Base-by-base conservation (phyloP, 257 asterid genomes). In the Salvia miltiorrhiza region DNA sequence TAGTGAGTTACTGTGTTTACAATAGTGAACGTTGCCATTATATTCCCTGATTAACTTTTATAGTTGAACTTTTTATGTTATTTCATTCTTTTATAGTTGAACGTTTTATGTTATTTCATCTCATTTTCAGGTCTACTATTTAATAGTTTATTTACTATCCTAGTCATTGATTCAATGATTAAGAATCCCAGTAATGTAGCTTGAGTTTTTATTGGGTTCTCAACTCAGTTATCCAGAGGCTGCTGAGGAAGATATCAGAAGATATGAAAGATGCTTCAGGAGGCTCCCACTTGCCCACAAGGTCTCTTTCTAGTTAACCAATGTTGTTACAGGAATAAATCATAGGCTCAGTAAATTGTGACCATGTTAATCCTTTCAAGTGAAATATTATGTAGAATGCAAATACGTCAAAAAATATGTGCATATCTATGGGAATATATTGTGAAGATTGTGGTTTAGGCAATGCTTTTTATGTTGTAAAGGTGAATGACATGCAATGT, bases 141-240 rank as follows among this genome's bases (percentile, higher is more conserved):
- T 63, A 35, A 20, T 20, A 7, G 8, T 32, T 40, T 19, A 2
- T 55, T 55, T n/a, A 33, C 39, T 63, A 21, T 41, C 12, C 44
- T 19, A 16, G 23, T 57, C 4, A 17, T 17, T 16, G 32, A 16
- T 37, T 28, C 61, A 4, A 33, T 69, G 60, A 24, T 23, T 19
- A 30, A 24, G 33, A 48, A 47, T 37, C 24, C 21, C 26, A 43
- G 37, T 37, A 19, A 19, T 23, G 40, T 71, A 19, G 33, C 60
- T 52, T 63, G 35, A 47, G 3, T 70, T 67, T 55, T 79, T 48
- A 39, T 63, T 3, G 70, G 63, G 37, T 62, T 79, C 39, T 73
- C 41, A 48, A 40, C 56, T 70, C 85, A 94, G 99, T 75, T 94
- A 94, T 80, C 99, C 96, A 3, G 96, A 91, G 77, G 97, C 97